Evolutionary conservation across 2,329 filamentous ascomycete species (phyloP).

Genomic region (Aspergillus sp.): DNA sequence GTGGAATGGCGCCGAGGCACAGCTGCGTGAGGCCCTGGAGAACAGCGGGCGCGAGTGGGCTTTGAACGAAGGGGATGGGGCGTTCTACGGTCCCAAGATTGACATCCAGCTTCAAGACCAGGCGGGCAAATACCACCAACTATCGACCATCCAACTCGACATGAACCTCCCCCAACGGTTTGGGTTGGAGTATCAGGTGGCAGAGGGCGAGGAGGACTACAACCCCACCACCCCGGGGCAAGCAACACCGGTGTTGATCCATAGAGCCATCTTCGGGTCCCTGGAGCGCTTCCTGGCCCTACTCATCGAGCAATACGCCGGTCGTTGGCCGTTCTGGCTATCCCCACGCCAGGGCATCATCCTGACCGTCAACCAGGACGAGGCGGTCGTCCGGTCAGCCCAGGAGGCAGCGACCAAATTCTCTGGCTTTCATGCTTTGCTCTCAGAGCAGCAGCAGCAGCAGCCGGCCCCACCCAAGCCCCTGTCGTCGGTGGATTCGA

Average conservation of each 20-base stretch:
- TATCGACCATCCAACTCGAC: slow-evolving; percentile 81
- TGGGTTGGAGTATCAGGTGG: slow-evolving; percentile 60
- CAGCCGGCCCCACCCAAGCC: slow-evolving; percentile 19
- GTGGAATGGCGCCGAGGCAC: slow-evolving; percentile 60
- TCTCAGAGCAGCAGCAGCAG: slow-evolving; percentile 12
- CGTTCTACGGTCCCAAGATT: slow-evolving; percentile 89
- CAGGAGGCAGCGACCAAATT: slow-evolving; percentile 47
- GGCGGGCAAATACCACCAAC: slow-evolving; percentile 78
- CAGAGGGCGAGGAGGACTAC: slow-evolving; percentile 35
- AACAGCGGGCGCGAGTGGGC: slow-evolving; percentile 60
- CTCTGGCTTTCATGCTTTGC: slow-evolving; percentile 29
- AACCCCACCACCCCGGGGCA: slow-evolving; percentile 43
- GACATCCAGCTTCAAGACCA: slow-evolving; percentile 75
- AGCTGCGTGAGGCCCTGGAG: slow-evolving; percentile 56
- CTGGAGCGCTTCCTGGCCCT: slow-evolving; percentile 79
- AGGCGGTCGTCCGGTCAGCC: slow-evolving; percentile 37
- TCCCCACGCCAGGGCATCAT: slow-evolving; percentile 71
- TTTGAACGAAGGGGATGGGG: slow-evolving; percentile 72
- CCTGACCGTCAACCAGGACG: slow-evolving; percentile 58
- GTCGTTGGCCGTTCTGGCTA: slow-evolving; percentile 80
- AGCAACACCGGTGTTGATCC: slow-evolving; percentile 69
- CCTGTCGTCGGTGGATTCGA: slow-evolving; percentile 47
- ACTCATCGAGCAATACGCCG: slow-evolving; percentile 73
- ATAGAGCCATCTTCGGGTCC: slow-evolving; percentile 75
- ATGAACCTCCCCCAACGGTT: slow-evolving; percentile 84